These are phyloP conservation scores for Aureobasidium subglaciale DNA, from an alignment of 2,329 filamentous ascomycete genomes.

Conservation along the genomic window DNA sequence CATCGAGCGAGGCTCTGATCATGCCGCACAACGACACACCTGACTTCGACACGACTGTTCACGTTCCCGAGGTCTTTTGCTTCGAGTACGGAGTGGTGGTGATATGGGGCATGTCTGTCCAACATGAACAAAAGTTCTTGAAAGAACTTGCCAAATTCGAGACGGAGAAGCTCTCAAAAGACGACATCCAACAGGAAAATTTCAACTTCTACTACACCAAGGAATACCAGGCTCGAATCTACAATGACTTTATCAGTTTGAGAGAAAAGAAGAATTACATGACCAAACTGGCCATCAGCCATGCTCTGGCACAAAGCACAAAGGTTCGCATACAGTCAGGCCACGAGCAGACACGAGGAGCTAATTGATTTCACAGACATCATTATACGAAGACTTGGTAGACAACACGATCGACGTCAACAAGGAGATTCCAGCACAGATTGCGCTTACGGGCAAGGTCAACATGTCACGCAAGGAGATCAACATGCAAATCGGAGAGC, in stretches of 20 bases:
- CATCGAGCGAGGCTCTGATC: constrained; percentile 24
- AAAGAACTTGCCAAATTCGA: constrained; percentile 95
- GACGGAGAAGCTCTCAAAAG: constrained; percentile 75
- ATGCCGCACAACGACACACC: constrained; percentile 34
- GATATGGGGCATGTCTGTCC: constrained; percentile 94
- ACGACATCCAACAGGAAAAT: constrained; percentile 90
- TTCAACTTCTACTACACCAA: constrained; percentile 99
- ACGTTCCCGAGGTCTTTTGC: constrained; percentile 89
- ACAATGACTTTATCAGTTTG: constrained; percentile 97
- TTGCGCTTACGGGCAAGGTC: constrained; percentile 87
- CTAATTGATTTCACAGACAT: constrained; percentile 54
- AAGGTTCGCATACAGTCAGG: constrained; percentile 50
- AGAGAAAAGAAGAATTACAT: constrained; percentile 95
- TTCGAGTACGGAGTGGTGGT: constrained; percentile 98
- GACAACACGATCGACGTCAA: constrained; percentile 89
- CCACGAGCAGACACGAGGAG: not conserved
- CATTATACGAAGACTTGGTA: constrained; percentile 90
- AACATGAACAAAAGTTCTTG: constrained; percentile 82
- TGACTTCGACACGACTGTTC: constrained; percentile 80
- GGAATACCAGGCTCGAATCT: constrained; percentile 96
- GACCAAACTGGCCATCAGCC: constrained; percentile 94
- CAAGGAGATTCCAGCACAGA: constrained; percentile 87
- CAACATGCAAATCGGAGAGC: constrained; percentile 98
- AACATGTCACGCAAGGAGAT: constrained; percentile 81
- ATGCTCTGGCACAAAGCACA: constrained; percentile 90